Evolutionary conservation across 23 red algal genomes (phyloP).

Genomic region (Gracilaria gracilis): DNA sequence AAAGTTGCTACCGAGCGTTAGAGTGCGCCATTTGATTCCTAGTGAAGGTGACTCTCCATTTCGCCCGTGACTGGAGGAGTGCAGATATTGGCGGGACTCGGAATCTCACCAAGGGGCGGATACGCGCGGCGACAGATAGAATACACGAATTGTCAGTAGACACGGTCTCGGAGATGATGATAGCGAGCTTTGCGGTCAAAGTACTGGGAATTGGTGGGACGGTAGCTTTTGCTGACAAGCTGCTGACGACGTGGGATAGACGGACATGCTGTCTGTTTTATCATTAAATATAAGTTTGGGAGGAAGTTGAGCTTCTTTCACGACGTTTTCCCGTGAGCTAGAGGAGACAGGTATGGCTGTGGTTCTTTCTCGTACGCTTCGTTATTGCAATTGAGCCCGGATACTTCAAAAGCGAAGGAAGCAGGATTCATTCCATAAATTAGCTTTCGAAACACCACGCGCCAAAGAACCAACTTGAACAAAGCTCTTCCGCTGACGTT

Average conservation of each 20-base stretch:
- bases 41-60: background rate
- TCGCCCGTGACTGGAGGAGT: background rate
- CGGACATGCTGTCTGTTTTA: background rate
- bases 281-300: background rate
- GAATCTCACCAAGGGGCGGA: slow-evolving; percentile 3
- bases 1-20: background rate
- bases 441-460: too few relatives aligned
- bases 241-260: background rate
- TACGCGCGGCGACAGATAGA: background rate
- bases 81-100: slow-evolving; percentile 7
- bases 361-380: too few relatives aligned
- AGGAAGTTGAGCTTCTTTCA: background rate
- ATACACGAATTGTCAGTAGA: background rate
- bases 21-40: background rate
- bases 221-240: background rate
- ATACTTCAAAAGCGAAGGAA: background rate
- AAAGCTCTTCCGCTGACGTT: background rate
- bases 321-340: too few relatives aligned
- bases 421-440: background rate
- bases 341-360: too few relatives aligned
- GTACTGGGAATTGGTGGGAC: background rate
- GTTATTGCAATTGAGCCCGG: too few relatives aligned
- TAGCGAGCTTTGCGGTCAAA: background rate
- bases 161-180: background rate
- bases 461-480: too few relatives aligned